Evolutionary conservation across 441 rosid species (phyloP), one percentile per base, ranked within the genome.

Genomic region (Populus hybrid): DNA sequence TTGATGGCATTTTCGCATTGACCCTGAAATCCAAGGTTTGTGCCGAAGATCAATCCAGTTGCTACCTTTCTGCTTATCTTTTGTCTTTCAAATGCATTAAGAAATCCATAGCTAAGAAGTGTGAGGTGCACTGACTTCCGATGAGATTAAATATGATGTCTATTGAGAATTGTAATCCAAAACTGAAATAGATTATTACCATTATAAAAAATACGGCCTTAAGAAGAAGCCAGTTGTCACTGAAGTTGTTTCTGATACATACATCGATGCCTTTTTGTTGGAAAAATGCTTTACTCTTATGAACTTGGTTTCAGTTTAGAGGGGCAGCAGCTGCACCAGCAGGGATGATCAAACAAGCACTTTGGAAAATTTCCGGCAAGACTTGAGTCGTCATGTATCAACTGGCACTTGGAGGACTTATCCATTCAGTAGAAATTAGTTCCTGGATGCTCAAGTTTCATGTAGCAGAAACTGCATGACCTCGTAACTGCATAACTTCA

Each of bases 1-100:
- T 81, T 26, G 84, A 90, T 77, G 93, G 93, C 38, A 42, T 85
- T 72, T 88, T 94, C 78, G 74, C 78, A 2, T 67, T 94, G 71
- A 85, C 82, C 78, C 83, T 93, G 61, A 90, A 87, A 79, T 90
- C 97, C 12, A 93, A 90, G 97, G 92, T 89, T 64, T 8, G 83
- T 70, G 67, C 54, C 68, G n/a, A 11, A 50, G 34, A 57, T 46
- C 14, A 21, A 3, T 75, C 76, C 21, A 26, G 2, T 35, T 69
- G 14, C 6, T 40, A 18, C 20, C 67, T 42, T 74, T 73, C 12
- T 30, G 30, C 64, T 5, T 54, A 6, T 54, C 61, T 54, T 54
- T 54, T 18, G 61, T 16, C 61, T 54, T 16, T 54, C 61, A 54
- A 0, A 54, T 6, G 61, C 61, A 54, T 54, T 54, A 30, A 18